A percentile compares a stretch with the other conserved stretches of the same genome.
These are phyloP conservation scores for Volvariella surrecta DNA, from an alignment of 1,284 basidiomycete species.

Conservation along the genomic window DNA sequence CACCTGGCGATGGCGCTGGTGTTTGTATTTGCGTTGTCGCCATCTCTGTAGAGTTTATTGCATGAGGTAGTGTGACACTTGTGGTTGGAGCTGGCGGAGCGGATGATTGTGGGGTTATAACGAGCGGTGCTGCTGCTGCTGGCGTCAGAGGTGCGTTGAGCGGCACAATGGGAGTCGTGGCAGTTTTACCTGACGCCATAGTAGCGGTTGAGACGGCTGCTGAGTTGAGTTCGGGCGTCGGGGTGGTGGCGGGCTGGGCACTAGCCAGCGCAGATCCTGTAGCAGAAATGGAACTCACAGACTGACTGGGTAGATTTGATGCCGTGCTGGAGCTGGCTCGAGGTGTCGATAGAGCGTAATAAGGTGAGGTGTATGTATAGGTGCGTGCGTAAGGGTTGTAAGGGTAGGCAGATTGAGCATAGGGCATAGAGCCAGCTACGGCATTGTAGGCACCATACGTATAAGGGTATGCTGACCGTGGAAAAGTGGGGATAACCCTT, in stretches of 20 bases:
- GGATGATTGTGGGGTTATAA: no score
- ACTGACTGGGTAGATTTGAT: not conserved
- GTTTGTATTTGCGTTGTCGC: no score
- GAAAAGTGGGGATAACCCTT: slow-evolving; percentile 11
- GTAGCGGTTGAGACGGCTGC: slow-evolving; percentile 5
- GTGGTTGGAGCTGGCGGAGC: no score
- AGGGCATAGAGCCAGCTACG: slow-evolving; percentile 9
- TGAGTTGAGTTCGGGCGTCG: slow-evolving; percentile 1
- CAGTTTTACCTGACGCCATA: no score
- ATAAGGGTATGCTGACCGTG: slow-evolving; percentile 16
- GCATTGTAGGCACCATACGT: slow-evolving; percentile 12
- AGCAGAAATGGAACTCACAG: slow-evolving; percentile 1
- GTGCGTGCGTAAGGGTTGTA: slow-evolving; percentile 2
- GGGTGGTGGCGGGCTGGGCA: slow-evolving; percentile 1
- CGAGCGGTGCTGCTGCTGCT: no score
- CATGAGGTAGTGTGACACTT: not conserved
- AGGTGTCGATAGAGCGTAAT: slow-evolving; percentile 2
- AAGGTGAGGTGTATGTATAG: slow-evolving; percentile 8
- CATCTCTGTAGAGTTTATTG: no score
- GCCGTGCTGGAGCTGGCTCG: not conserved
- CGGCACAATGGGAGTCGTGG: no score
- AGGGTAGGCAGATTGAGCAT: slow-evolving; percentile 12
- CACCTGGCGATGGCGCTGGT: no score
- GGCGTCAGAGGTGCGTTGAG: no score
- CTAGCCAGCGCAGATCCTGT: not conserved